Conservation (phyloP, 2,329 filamentous ascomycete species). For the Scopulariopsis brevicaulis region DNA sequence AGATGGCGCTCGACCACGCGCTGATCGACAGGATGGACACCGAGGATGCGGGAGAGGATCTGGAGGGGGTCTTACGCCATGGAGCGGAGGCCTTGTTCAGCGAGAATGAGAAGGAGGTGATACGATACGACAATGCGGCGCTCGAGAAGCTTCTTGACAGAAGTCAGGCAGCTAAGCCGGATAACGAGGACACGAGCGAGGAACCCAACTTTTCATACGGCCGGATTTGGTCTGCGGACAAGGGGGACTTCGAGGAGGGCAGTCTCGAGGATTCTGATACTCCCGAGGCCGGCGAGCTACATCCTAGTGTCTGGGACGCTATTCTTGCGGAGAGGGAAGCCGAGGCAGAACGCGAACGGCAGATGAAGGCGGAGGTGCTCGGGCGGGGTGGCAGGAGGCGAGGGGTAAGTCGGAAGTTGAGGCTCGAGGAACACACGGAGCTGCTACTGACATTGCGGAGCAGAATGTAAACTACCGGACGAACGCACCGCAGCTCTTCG, state of each 20-base stretch:
- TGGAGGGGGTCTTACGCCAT: constrained; percentile 80
- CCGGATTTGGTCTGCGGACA: constrained; percentile 83
- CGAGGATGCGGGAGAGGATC: constrained; percentile 66
- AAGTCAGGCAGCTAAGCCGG: constrained; percentile 49
- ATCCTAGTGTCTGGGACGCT: constrained; percentile 73
- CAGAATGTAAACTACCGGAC: constrained; percentile 17
- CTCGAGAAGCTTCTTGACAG: constrained; percentile 90
- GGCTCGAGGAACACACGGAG: background rate
- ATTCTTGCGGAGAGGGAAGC: constrained; percentile 77
- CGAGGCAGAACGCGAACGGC: constrained; percentile 59
- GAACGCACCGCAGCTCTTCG: constrained; percentile 7
- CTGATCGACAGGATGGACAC: constrained; percentile 89
- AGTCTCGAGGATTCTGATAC: constrained; percentile 39
- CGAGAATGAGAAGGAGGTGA: constrained; percentile 56
- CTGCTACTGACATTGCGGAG: constrained; percentile 1
- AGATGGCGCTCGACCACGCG: constrained; percentile 91
- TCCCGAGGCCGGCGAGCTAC: constrained; percentile 33
- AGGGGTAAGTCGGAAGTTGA: constrained; percentile 18
- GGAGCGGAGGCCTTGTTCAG: constrained; percentile 85
- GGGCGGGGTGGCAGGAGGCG: constrained; percentile 75
- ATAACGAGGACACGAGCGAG: constrained; percentile 50
- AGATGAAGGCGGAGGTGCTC: constrained; percentile 55
- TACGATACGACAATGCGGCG: constrained; percentile 68
- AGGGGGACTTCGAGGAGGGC: constrained; percentile 54
- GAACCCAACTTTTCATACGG: constrained; percentile 84